Evolutionary conservation across 768 basidiomycete species (phyloP), one percentile per base, ranked within the genome.

Genomic region (Suillus fuscotomentosus): DNA sequence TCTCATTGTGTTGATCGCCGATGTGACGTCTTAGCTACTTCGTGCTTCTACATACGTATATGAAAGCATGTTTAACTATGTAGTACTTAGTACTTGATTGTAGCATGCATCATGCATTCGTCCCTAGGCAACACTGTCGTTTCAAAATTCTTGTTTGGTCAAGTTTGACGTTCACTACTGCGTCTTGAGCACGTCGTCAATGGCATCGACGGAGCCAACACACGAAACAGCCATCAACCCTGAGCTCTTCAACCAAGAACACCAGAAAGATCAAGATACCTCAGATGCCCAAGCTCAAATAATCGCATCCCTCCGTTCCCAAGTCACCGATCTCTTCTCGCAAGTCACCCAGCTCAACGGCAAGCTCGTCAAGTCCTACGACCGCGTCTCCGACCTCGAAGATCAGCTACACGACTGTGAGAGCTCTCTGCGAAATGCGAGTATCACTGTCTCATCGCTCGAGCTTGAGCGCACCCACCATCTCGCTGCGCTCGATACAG

Each of bases 301-400:
- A 69, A 94, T 97, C 69, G 79, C 82, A 15, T 89, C 93, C 0
- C 81, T 98, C 36, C 89, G 94, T 24, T 72, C 81, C 1, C 95
- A 97, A 75, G 85, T 97, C 11, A 86, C 90, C 57, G 92, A 97
- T 73, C 83, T 98, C 51, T 88, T 94, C 72, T 87, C 91, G 17
- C 97, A 99, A 76, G 93, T 97, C 54, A 88, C 88, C 34, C 86
- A 92, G 72, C 89, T 99, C 67, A 99, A 99, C 76, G 79, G 82
- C 77, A 99, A 99, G 75, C 90, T 99, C 56, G 94, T 99, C 66
- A 83, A 87, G 65, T 93, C 92, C 2, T 97, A 97, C 76, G 93
- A 96, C 75, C 86, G 93, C 38, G 87, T 97, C 38, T 95, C 95
- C 20, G 89, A 94, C 81, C 84, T 99, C 60, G 96, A 99, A 73